phyloP scores from a whole-genome alignment of 2,329 filamentous ascomycete genomes.

The Trichoderma atrobrunneum region DNA sequence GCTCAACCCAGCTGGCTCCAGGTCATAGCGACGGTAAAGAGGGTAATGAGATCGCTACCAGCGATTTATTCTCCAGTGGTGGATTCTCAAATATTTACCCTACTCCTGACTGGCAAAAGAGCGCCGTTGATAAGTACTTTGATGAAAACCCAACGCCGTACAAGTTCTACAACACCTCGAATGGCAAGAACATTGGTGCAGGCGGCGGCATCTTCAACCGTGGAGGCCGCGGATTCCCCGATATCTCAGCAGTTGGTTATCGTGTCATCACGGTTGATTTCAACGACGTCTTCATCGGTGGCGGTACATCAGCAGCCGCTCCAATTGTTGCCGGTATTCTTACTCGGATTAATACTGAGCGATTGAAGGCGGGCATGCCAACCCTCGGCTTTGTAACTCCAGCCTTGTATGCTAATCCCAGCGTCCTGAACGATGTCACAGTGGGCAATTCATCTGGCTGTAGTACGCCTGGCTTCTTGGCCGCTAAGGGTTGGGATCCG shows the following conservation, averaged over 20 bases:
- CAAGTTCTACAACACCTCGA: neutral
- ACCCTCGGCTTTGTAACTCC: constrained; percentile 2
- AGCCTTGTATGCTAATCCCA: neutral
- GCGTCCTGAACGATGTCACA: neutral
- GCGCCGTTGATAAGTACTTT: constrained; percentile 40
- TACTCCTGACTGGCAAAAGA: constrained; percentile 45
- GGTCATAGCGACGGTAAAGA: neutral
- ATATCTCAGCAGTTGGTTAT: constrained; percentile 42
- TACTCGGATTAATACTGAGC: constrained; percentile 28
- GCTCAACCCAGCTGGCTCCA: constrained; percentile 46
- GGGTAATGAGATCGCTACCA: neutral
- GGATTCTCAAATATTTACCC: constrained; percentile 48
- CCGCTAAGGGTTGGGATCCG: neutral
- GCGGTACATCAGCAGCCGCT: constrained; percentile 45
- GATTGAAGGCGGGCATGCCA: constrained; percentile 25
- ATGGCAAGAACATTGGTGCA: constrained; percentile 38
- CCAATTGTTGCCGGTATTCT: constrained; percentile 32
- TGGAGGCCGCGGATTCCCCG: constrained; percentile 44
- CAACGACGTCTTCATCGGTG: constrained; percentile 41
- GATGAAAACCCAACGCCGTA: constrained; percentile 24
- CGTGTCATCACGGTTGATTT: constrained; percentile 43
- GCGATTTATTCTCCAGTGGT: neutral
- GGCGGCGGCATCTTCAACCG: constrained; percentile 41
- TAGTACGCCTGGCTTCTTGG: neutral
- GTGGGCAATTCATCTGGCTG: neutral